These are phyloP conservation scores for Citrus mangshanensis DNA, from an alignment of 345 rosid species.

Conservation along the genomic window DNA sequence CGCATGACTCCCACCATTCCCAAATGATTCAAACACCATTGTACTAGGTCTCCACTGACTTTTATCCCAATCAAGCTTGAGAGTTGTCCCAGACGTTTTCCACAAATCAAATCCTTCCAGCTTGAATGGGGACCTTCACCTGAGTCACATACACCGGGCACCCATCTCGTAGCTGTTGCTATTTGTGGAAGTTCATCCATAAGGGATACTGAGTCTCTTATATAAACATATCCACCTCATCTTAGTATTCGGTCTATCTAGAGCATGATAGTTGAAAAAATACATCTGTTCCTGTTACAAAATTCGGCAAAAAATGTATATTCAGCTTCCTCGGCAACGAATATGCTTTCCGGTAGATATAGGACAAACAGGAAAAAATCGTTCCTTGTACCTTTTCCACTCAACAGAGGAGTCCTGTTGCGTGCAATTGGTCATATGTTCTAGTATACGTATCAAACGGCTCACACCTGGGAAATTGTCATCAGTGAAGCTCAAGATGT, in stretches of 20 bases:
- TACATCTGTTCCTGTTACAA: slow-evolving; percentile 36
- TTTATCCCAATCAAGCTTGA: neutral
- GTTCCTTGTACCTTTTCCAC: slow-evolving; percentile 42
- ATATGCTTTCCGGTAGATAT: neutral
- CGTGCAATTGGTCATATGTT: slow-evolving; percentile 63
- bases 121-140: slow-evolving; percentile 66
- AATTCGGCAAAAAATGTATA: neutral
- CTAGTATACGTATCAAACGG: slow-evolving; percentile 67
- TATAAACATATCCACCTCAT: slow-evolving; percentile 52
- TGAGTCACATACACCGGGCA: slow-evolving; percentile 37
- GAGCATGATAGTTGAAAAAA: slow-evolving; percentile 49
- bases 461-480: slow-evolving; percentile 48
- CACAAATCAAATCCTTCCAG: slow-evolving; percentile 55
- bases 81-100: slow-evolving; percentile 33
- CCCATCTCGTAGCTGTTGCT: slow-evolving; percentile 56
- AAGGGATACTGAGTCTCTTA: slow-evolving; percentile 46
- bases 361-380: neutral
- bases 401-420: slow-evolving; percentile 34
- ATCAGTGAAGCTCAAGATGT: neutral
- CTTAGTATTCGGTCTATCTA: slow-evolving; percentile 68
- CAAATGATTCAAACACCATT: neutral
- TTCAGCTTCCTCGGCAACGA: neutral
- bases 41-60: neutral
- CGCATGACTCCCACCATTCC: neutral
- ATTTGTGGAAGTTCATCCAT: slow-evolving; percentile 44